These are phyloP conservation scores for Hydnum rufescens DNA, from an alignment of 768 basidiomycete species.

Conservation along the genomic window DNA sequence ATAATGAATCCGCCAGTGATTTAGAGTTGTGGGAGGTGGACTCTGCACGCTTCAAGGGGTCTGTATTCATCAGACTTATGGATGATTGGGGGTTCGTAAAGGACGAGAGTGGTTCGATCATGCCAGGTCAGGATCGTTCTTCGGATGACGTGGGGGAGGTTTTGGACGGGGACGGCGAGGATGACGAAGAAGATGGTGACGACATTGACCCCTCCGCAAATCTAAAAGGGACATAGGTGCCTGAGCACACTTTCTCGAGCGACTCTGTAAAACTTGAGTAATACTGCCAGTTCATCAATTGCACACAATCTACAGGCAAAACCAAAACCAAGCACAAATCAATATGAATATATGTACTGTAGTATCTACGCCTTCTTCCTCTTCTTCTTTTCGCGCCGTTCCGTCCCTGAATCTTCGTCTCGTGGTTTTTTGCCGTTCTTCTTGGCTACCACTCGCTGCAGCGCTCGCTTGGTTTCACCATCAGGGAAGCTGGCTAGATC, in stretches of 20 bases:
- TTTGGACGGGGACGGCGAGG: neutral
- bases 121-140: neutral
- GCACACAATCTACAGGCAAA: no score
- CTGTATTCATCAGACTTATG: no score
- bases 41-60: neutral
- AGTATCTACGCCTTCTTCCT: no score
- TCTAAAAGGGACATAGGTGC: no score
- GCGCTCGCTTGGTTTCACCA: conserved; percentile 47
- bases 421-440: conserved; percentile 19
- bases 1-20: neutral
- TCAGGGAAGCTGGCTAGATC: conserved; percentile 43
- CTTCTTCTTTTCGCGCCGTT: conserved; percentile 16
- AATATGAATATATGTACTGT: no score
- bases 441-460: conserved; percentile 38
- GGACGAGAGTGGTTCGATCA: neutral
- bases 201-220: no score
- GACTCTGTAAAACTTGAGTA: no score
- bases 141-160: neutral
- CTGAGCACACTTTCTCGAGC: no score
- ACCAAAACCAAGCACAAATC: no score
- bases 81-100: neutral
- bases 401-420: conserved; percentile 13
- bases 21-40: neutral
- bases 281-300: no score
- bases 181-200: no score